A percentile compares a stretch with the other conserved stretches of the same genome.
These are phyloP conservation scores for Fusarium gaditjirri DNA, from an alignment of 2,329 filamentous ascomycete species.

Conservation along the genomic window DNA sequence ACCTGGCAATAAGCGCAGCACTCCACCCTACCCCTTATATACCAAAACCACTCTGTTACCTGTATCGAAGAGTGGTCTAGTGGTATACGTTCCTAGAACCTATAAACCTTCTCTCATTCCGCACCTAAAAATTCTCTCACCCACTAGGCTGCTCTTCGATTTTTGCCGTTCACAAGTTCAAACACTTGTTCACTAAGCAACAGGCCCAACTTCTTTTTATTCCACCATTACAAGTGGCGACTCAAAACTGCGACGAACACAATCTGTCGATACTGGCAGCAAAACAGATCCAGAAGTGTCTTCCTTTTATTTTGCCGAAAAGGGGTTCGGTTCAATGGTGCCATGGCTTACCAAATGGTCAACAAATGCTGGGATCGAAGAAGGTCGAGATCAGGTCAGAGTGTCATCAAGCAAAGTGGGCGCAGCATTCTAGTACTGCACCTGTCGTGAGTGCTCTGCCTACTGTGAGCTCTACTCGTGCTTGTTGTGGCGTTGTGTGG, in stretches of 20 bases:
- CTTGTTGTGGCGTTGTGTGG: background rate
- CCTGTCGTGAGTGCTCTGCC: background rate
- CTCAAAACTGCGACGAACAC: background rate
- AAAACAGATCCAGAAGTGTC: too few species aligned
- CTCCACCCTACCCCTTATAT: background rate
- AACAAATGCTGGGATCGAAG: background rate
- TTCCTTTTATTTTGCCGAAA: too few species aligned
- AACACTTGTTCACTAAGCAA: background rate
- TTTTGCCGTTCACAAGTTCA: background rate
- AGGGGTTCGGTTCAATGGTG: accelerated
- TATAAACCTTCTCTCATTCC: background rate
- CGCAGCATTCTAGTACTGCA: background rate
- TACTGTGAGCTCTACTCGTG: background rate
- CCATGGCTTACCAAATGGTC: too few species aligned
- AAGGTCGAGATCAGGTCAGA: background rate
- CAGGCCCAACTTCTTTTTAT: background rate
- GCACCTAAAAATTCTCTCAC: background rate
- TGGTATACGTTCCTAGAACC: background rate
- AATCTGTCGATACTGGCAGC: too few species aligned
- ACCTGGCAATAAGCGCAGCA: background rate
- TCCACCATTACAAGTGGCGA: background rate
- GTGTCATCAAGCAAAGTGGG: background rate
- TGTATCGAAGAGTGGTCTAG: background rate
- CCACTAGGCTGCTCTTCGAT: background rate
- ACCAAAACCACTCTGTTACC: background rate